Conservation (phyloP, 306 rosid genomes). For the Vigna radiata region DNA sequence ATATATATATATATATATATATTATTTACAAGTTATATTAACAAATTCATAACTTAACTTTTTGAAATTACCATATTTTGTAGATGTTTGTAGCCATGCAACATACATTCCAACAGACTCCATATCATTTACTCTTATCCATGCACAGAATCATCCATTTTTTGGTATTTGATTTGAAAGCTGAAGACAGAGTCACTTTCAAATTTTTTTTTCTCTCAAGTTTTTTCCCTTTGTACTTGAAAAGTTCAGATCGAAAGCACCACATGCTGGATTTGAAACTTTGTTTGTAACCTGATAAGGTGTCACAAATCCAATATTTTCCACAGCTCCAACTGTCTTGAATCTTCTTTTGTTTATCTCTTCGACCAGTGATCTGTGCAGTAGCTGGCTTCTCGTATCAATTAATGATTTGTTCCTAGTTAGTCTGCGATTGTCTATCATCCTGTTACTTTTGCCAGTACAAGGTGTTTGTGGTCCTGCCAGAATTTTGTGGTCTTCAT, state of each 20-base stretch:
- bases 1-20: too few species aligned
- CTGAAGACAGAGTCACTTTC: slow-evolving; percentile 33
- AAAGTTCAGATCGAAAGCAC: slow-evolving; percentile 32
- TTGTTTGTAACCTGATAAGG: slow-evolving; percentile 60
- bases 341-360: slow-evolving; percentile 77
- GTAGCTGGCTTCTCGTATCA: slow-evolving; percentile 74
- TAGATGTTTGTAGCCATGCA: too few species aligned
- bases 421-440: slow-evolving; percentile 50
- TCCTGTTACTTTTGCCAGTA: slow-evolving; percentile 53
- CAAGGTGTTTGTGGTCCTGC: slow-evolving; percentile 47
- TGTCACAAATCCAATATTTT: slow-evolving; percentile 75
- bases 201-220: slow-evolving; percentile 20
- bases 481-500: slow-evolving; percentile 54
- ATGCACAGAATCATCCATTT: not conserved
- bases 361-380: slow-evolving; percentile 76
- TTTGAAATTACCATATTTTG: too few species aligned
- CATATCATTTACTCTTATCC: slow-evolving; percentile 21
- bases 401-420: slow-evolving; percentile 75
- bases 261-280: slow-evolving; percentile 34
- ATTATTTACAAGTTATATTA: too few species aligned
- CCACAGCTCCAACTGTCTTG: slow-evolving; percentile 82
- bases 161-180: slow-evolving; percentile 5
- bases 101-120: not conserved
- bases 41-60: too few species aligned
- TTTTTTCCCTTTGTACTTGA: slow-evolving; percentile 46